Conservation (phyloP, 169 alveolate genomes). For the Plasmodium fragile region DNA sequence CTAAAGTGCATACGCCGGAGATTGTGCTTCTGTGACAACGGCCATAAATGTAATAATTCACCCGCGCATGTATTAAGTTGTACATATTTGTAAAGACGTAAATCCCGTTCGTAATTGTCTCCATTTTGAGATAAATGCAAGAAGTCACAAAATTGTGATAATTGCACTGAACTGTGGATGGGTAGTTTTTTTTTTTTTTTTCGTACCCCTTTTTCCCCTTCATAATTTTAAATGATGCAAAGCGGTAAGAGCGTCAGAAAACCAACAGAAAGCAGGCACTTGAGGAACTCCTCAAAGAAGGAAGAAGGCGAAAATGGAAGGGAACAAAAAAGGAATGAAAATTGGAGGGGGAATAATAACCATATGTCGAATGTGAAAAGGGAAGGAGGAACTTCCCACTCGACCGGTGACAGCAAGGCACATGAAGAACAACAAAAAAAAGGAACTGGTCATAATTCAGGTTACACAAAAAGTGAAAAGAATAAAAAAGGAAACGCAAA, state of each 20-base stretch:
- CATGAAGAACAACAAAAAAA: slow-evolving; percentile 8
- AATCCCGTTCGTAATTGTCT: not conserved
- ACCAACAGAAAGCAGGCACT: not conserved
- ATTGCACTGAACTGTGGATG: not conserved
- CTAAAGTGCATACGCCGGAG: not conserved
- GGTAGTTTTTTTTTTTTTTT: not conserved
- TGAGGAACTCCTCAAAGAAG: slow-evolving; percentile 10
- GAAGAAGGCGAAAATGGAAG: not conserved
- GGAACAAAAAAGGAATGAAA: slow-evolving; percentile 20
- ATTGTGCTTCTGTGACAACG: not conserved
- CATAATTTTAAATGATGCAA: not conserved
- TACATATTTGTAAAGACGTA: not conserved
- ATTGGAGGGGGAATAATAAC: not conserved
- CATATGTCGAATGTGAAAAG: slow-evolving; percentile 3
- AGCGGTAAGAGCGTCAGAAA: slow-evolving; percentile 13
- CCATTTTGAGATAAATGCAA: not conserved
- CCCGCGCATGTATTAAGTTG: not conserved
- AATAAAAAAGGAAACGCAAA: not conserved
- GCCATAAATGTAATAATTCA: not conserved
- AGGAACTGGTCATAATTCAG: not conserved
- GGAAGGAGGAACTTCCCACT: not conserved
- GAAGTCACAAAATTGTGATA: not conserved
- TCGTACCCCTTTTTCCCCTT: not conserved
- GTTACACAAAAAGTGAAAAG: not conserved
- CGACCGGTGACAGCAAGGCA: not conserved